Conservation (phyloP, 2,329 filamentous ascomycete species). For the Blastomyces gilchristii region DNA sequence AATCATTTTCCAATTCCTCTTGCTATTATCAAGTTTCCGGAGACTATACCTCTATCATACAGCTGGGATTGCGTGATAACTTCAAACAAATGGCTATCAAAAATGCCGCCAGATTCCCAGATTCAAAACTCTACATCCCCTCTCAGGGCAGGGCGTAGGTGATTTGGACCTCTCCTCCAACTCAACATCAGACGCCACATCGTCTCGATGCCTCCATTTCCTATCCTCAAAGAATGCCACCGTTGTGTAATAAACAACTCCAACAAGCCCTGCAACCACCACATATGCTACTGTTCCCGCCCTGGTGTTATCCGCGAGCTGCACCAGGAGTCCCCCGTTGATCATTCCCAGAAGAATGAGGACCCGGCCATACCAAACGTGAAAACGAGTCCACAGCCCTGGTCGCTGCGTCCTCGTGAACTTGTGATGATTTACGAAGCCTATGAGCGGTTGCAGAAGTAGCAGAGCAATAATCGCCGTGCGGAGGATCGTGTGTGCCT, state of each 20-base stretch:
- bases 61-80: neutral
- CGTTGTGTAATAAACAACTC: conserved; percentile 29
- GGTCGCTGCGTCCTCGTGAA: conserved; percentile 17
- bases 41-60: neutral
- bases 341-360: conserved; percentile 45
- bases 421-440: conserved; percentile 21
- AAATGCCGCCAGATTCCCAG: neutral
- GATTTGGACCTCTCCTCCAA: conserved; percentile 2
- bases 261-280: conserved; percentile 41
- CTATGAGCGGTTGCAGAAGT: conserved; percentile 24
- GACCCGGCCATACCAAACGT: conserved; percentile 46
- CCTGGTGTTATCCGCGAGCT: conserved; percentile 33
- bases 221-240: conserved; percentile 18
- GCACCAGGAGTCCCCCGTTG: conserved; percentile 47
- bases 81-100: neutral
- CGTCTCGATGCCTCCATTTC: neutral
- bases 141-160: neutral
- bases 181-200: neutral
- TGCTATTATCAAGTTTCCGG: neutral
- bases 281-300: conserved; percentile 39
- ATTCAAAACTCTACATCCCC: neutral
- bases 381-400: conserved; percentile 24
- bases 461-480: conserved; percentile 21
- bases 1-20: neutral
- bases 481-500: conserved; percentile 23